Evolutionary conservation across 352 stramenopile species (phyloP), one percentile per base, ranked within the genome.

Genomic region (Globisporangium emineosum): DNA sequence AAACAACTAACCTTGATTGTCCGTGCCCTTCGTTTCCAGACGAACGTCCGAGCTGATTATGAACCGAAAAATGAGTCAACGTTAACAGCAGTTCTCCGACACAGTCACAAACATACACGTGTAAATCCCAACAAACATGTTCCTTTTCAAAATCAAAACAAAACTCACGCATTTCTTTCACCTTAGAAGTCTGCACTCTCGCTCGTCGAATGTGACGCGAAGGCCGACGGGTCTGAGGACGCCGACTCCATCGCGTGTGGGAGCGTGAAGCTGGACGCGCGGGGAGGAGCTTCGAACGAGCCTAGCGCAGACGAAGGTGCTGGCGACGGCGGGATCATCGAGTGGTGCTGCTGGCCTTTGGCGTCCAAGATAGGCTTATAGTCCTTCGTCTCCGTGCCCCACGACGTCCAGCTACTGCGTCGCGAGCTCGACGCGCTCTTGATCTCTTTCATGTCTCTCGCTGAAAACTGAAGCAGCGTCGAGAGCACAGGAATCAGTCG

Each of bases 41-140:
- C 83, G 87, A 51, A 95, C 87, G 45, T 94, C 87, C 8, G 87
- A 95, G 69, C 62, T 95, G 27, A 93, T 95, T 59, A 84, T 92
- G 83, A 90, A 83, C 49, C 81, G 85, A 51, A 92, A 91, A 65
- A 91, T 86, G 77, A 70, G 68, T 33, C 64, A 70, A 50, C 71
- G 75, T 72, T 86, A 67, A 78, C 40, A 47, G 45, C 33, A 32
- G 17, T 45, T 51, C n/a, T 15, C 19, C 21, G 2, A 47, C 42
- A 15, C 21, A 37, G 17, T 52, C 53, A 29, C 40, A 49, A 30
- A 8, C 25, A 35, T 35, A n/a, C 10, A 47, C 40, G 40, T 47
- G 19, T 17, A 43, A 57, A 64, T 19, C 4, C 4, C 23, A 50
- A 35, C 27, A 62, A 57, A 33, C 43, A 66, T 45, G 35, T 57